Conservation (phyloP, 2,329 filamentous ascomycete genomes). For the Aspergillus bombycis region DNA sequence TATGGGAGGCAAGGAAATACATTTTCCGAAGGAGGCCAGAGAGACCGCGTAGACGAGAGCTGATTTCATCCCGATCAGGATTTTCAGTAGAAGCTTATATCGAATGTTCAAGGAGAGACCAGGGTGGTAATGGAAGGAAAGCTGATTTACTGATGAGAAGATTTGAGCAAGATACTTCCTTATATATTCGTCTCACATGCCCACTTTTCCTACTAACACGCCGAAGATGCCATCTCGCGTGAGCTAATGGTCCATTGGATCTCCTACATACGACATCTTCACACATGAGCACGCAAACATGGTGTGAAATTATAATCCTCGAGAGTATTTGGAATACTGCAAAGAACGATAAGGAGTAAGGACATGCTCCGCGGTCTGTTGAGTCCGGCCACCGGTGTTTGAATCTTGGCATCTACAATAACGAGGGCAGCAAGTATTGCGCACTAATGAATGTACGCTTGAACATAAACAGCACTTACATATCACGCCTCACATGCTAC, state of each 20-base stretch:
- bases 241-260: not conserved
- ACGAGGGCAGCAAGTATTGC: not conserved
- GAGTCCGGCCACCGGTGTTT: not conserved
- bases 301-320: not conserved
- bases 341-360: not conserved
- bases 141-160: not conserved
- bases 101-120: not conserved
- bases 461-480: not conserved
- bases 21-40: conserved; percentile 23
- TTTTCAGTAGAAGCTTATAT: not conserved
- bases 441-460: not conserved
- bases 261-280: not conserved
- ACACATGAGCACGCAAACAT: not conserved
- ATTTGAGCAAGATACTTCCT: not conserved
- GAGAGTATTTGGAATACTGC: not conserved
- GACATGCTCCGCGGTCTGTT: not conserved
- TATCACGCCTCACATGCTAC: not conserved
- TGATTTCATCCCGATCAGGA: not conserved
- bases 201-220: no score
- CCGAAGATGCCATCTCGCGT: not conserved
- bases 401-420: not conserved
- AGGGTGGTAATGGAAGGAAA: not conserved
- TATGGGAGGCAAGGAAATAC: conserved; percentile 53
- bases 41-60: conserved; percentile 11
- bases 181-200: not conserved